These are phyloP conservation scores for Flaveria linearis DNA, from an alignment of 129 eudicot species.

Conservation along the genomic window DNA sequence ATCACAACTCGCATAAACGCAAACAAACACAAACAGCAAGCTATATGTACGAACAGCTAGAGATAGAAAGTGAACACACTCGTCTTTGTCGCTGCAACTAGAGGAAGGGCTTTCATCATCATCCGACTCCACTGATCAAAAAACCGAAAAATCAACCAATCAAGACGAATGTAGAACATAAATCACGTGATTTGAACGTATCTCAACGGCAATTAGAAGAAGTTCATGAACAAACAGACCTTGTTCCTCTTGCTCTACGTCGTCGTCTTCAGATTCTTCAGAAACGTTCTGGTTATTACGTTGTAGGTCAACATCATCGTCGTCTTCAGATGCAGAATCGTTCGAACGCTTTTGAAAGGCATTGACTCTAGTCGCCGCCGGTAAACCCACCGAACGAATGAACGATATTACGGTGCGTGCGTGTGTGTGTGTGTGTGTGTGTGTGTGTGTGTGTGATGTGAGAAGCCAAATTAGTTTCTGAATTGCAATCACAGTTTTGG, in stretches of 20 bases:
- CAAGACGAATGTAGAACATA: conserved; percentile 14
- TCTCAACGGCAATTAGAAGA: background rate
- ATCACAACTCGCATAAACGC: conserved; percentile 5
- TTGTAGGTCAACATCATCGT: conserved; percentile 28
- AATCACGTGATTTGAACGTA: conserved; percentile 23
- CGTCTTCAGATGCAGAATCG: conserved; percentile 25
- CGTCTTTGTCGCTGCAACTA: conserved; percentile 56
- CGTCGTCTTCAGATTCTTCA: conserved; percentile 27
- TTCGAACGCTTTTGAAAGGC: conserved; percentile 41
- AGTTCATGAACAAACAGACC: conserved; percentile 6
- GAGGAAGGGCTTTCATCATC: conserved; percentile 55
- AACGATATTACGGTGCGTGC: conserved; percentile 7
- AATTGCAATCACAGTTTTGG: conserved; percentile 4
- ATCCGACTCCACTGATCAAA: conserved; percentile 32
- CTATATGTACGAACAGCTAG: conserved; percentile 13
- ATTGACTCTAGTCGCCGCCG: conserved; percentile 36
- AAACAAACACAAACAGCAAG: conserved; percentile 20
- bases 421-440: conserved; percentile 13
- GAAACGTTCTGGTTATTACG: conserved; percentile 30
- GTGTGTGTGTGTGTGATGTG: conserved; percentile 18
- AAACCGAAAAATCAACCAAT: conserved; percentile 16
- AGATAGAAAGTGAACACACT: conserved; percentile 41
- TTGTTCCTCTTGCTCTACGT: conserved; percentile 31
- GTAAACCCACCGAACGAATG: conserved; percentile 24
- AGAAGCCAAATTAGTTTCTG: conserved; percentile 19